phyloP scores from a whole-genome alignment of 805 yeast genomes.

The Wilhelminamyces savonicus region DNA sequence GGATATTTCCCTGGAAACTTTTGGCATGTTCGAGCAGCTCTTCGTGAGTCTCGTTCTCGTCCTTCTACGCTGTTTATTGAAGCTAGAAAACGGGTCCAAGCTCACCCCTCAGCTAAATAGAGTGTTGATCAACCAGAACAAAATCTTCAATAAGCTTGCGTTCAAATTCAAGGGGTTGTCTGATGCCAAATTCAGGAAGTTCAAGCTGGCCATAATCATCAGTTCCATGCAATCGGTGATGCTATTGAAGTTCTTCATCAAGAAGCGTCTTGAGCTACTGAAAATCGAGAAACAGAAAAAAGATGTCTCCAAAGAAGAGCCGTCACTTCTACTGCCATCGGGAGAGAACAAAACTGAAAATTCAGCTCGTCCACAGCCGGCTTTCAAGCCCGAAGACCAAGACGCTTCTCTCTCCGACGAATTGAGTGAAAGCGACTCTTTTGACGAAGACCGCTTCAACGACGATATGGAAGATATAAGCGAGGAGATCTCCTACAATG shows the following conservation, averaged over 20 bases:
- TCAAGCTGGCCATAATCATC: conserved; percentile 9
- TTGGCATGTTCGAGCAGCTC: conserved; percentile 20
- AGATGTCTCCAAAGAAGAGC: no score
- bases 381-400: no score
- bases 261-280: no score
- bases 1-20: conserved; percentile 6
- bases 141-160: conserved; percentile 23
- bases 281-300: no score
- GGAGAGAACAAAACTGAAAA: no score
- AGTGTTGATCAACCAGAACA: conserved; percentile 25
- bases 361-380: no score
- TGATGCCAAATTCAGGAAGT: conserved; percentile 5
- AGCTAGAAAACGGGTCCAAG: conserved; percentile 7
- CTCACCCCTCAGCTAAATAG: conserved; percentile 5
- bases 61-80: conserved; percentile 15
- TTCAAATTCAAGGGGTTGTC: conserved; percentile 12
- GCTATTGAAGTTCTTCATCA: conserved; percentile 22
- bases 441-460: no score
- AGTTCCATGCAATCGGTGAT: conserved; percentile 25
- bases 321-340: no score
- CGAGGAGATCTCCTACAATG: conserved; percentile 5
- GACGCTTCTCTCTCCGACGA: no score
- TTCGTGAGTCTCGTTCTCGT: conserved; percentile 25
- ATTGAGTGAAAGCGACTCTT: no score
- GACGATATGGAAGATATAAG: conserved; percentile 3